Evolutionary conservation across 2,329 filamentous ascomycete genomes (phyloP).

Genomic region (Xylariaceae sp.): DNA sequence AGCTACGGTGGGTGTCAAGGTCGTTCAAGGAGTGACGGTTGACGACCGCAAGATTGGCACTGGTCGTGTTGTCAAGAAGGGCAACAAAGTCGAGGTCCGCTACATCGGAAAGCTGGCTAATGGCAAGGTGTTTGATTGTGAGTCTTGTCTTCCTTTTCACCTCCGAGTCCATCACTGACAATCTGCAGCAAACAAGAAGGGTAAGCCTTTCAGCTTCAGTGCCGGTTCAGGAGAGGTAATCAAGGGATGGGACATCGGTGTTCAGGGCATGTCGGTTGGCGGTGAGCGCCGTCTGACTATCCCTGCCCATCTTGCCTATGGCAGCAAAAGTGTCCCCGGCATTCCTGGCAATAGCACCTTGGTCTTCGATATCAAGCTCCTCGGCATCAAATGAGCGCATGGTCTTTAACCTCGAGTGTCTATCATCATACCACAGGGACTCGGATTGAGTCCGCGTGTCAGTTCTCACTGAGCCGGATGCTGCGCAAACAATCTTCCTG

Average conservation of each 20-base stretch:
- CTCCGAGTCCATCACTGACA: conserved; percentile 4
- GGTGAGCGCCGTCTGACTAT: conserved; percentile 92
- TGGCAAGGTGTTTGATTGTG: conserved; percentile 92
- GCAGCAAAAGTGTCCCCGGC: conserved; percentile 75
- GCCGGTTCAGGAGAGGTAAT: conserved; percentile 94
- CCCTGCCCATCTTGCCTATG: conserved; percentile 84
- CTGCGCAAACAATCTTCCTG: conserved; percentile 25
- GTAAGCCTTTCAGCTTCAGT: conserved; percentile 95
- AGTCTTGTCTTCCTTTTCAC: conserved; percentile 36
- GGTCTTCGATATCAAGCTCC: conserved; percentile 85
- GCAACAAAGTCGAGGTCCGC: conserved; percentile 87
- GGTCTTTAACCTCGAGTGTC: conserved; percentile 2
- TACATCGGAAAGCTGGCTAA: conserved; percentile 97
- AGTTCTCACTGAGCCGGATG: conserved; percentile 5
- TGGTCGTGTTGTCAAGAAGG: conserved; percentile 83
- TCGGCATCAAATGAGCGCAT: conserved; percentile 71
- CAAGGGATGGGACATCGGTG: conserved; percentile 96
- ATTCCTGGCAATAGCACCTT: conserved; percentile 91
- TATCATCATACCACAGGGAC: conserved; percentile 6
- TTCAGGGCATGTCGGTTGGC: conserved; percentile 88
- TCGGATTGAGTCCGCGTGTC: conserved; percentile 3
- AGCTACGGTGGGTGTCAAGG: conserved; percentile 66
- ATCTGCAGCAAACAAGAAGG: conserved; percentile 87
- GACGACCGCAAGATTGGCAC: conserved; percentile 93
- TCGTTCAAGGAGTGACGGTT: conserved; percentile 83